Evolutionary conservation across 2,329 filamentous ascomycete species (phyloP).

Genomic region (Penicillium sp.): DNA sequence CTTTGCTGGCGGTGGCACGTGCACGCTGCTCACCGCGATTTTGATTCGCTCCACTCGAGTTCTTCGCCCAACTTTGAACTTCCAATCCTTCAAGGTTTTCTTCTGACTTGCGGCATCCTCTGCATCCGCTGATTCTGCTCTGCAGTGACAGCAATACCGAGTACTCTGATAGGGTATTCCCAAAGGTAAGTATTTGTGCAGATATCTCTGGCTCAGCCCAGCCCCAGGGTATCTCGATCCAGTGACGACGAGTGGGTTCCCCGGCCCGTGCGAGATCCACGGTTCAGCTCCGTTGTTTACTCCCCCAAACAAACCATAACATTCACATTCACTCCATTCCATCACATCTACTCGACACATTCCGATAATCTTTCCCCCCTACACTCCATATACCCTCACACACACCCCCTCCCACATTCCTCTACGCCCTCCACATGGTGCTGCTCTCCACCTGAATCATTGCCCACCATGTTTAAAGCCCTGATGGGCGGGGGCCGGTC

Average conservation of each 20-base stretch:
- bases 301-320: slow-evolving; percentile 32
- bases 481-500: slow-evolving; percentile 43
- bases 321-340: slow-evolving; percentile 15
- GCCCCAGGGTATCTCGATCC: no score
- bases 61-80: not conserved
- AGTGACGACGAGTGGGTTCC: no score
- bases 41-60: slow-evolving; percentile 31
- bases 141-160: no score
- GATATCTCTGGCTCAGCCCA: no score
- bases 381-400: slow-evolving; percentile 3
- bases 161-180: no score
- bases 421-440: slow-evolving; percentile 38
- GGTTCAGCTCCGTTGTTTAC: slow-evolving; percentile 42
- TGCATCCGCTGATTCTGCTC: not conserved
- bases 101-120: no score
- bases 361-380: not conserved
- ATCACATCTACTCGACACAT: not conserved
- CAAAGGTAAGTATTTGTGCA: no score
- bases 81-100: not conserved
- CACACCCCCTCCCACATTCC: slow-evolving; percentile 15
- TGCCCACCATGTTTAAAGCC: slow-evolving; percentile 45
- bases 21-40: slow-evolving; percentile 31
- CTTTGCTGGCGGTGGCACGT: slow-evolving; percentile 17
- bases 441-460: slow-evolving; percentile 28
- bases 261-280: slow-evolving; percentile 30